A percentile compares a stretch with the other conserved stretches of the same genome.
phyloP scores from a whole-genome alignment of 1,284 basidiomycete genomes.

The Fistulinella staudtii region DNA sequence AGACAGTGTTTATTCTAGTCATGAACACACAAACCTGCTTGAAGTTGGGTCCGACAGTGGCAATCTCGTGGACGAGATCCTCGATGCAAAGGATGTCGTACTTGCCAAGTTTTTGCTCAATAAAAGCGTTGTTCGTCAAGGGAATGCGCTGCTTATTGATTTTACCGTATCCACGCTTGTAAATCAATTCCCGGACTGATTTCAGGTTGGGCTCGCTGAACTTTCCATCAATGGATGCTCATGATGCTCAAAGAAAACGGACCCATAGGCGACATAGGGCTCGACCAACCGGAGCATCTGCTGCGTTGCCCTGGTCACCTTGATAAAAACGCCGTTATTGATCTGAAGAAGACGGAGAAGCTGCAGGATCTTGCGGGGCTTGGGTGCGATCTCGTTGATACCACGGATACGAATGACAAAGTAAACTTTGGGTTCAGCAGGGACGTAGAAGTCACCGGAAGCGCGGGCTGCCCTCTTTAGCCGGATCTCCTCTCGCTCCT shows the following conservation, averaged over 20 bases:
- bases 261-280: slow-evolving; percentile 97
- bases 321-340: slow-evolving; percentile 99
- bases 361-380: slow-evolving; percentile 98
- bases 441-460: slow-evolving; percentile 96
- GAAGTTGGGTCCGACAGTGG: slow-evolving; percentile 96
- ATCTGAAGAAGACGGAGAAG: slow-evolving; percentile 98
- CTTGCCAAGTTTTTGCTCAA: slow-evolving; percentile 91
- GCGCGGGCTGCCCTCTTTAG: slow-evolving; percentile 91
- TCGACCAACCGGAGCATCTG: slow-evolving; percentile 98
- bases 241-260: slow-evolving; percentile 29
- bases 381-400: slow-evolving; percentile 99
- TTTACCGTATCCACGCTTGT: slow-evolving; percentile 99
- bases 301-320: slow-evolving; percentile 93
- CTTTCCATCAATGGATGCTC: slow-evolving; percentile 6
- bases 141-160: slow-evolving; percentile 97
- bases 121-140: slow-evolving; percentile 90
- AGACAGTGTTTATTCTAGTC: background rate
- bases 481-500: slow-evolving; percentile 97
- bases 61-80: slow-evolving; percentile 97
- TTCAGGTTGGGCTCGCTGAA: slow-evolving; percentile 91
- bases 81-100: slow-evolving; percentile 97
- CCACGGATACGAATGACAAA: slow-evolving; percentile 97
- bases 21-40: slow-evolving; percentile 70
- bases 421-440: slow-evolving; percentile 95
- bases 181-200: slow-evolving; percentile 95